These are phyloP conservation scores for Sclerotinia subarctica DNA, from an alignment of 2,329 filamentous ascomycete species.

Conservation along the genomic window DNA sequence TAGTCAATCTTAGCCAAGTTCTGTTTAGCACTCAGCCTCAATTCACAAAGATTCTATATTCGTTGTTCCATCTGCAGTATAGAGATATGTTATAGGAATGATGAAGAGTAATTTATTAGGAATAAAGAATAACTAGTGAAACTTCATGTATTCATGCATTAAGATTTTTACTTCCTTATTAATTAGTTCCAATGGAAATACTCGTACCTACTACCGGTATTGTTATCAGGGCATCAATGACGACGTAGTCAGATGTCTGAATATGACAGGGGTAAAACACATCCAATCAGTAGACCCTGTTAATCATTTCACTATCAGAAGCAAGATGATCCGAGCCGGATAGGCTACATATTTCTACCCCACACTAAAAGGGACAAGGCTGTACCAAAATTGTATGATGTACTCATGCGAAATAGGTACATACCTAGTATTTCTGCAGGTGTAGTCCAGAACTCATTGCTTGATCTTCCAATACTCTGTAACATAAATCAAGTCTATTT, in stretches of 20 bases:
- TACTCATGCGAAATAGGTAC: not conserved
- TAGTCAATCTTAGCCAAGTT: not conserved
- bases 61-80: not conserved
- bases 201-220: too few species aligned
- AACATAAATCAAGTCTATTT: not conserved
- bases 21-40: not conserved
- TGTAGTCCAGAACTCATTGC: not conserved
- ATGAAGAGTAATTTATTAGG: not conserved
- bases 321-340: not conserved
- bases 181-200: too few species aligned
- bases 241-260: not conserved
- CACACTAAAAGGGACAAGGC: slow-evolving; percentile 10
- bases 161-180: not conserved
- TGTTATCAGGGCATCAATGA: not conserved
- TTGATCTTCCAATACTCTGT: not conserved
- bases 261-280: not conserved
- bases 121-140: not conserved
- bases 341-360: not conserved
- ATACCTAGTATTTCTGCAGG: not conserved
- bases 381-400: slow-evolving; percentile 10
- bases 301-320: not conserved
- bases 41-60: not conserved
- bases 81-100: not conserved
- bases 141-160: not conserved
- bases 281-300: not conserved